phyloP scores from a whole-genome alignment of 139 green algal genomes.

The Micromonas commoda region DNA sequence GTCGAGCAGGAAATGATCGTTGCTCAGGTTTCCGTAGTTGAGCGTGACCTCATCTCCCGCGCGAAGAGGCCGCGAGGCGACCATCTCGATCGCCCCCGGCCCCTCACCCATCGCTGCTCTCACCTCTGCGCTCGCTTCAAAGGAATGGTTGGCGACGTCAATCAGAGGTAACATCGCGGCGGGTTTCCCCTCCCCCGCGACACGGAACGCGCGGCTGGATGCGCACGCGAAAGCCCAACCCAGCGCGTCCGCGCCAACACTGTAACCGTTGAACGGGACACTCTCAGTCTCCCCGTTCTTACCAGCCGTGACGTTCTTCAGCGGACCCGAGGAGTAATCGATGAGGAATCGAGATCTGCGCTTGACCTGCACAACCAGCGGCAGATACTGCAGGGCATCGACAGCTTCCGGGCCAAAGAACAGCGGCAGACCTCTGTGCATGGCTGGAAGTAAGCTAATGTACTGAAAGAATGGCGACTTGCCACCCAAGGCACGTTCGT shows the following conservation, averaged over 20 bases:
- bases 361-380: not conserved
- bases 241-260: slow-evolving; percentile 21
- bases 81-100: not conserved
- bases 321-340: not conserved
- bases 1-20: slow-evolving; percentile 79
- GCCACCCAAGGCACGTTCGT: not conserved
- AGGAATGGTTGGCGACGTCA: slow-evolving; percentile 33
- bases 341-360: not conserved
- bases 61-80: not conserved
- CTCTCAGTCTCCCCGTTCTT: not conserved
- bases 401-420: not conserved
- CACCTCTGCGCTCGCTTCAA: not conserved
- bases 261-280: not conserved
- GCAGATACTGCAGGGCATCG: not conserved
- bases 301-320: not conserved
- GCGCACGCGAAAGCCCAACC: slow-evolving; percentile 21
- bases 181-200: slow-evolving; percentile 35
- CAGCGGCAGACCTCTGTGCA: not conserved
- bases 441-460: slow-evolving; percentile 9
- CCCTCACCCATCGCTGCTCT: not conserved
- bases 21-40: slow-evolving; percentile 68
- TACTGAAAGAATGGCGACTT: slow-evolving; percentile 19
- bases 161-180: slow-evolving; percentile 22
- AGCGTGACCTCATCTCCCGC: slow-evolving; percentile 56
- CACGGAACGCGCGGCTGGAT: slow-evolving; percentile 26